A percentile compares a stretch with the other conserved stretches of the same genome.
These are phyloP conservation scores for Fistulinella prunicolor DNA, from an alignment of 768 basidiomycete species.

Conservation along the genomic window DNA sequence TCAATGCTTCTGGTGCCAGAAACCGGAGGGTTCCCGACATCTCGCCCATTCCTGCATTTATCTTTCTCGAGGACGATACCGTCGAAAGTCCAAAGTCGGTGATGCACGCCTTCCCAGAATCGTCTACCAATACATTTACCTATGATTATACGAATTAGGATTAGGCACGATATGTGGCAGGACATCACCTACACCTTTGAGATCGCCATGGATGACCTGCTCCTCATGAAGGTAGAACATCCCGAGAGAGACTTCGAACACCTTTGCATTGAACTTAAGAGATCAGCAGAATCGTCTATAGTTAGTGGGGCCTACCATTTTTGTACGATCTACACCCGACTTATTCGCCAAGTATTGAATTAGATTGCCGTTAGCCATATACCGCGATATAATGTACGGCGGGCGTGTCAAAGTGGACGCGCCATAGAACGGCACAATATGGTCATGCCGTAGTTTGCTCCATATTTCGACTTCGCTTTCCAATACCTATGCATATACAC, in stretches of 20 bases:
- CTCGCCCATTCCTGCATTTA: conserved; percentile 14
- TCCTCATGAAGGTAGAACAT: conserved; percentile 16
- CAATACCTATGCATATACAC: not conserved
- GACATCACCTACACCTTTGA: conserved; percentile 23
- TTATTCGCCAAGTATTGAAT: conserved; percentile 1
- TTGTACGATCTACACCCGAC: not conserved
- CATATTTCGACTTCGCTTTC: conserved; percentile 11
- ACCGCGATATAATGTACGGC: conserved; percentile 8
- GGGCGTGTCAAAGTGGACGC: conserved; percentile 3
- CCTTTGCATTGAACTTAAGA: not conserved
- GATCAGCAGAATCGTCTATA: too few relatives aligned
- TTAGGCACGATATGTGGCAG: not conserved
- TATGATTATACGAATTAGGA: conserved; percentile 2
- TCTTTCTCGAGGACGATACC: conserved; percentile 15
- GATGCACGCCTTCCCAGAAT: conserved; percentile 28
- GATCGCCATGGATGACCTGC: conserved; percentile 27
- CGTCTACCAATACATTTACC: conserved; percentile 34
- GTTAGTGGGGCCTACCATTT: not conserved
- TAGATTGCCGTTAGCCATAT: conserved; percentile 8
- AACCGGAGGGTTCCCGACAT: conserved; percentile 29
- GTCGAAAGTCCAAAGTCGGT: conserved; percentile 35
- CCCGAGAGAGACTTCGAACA: conserved; percentile 13
- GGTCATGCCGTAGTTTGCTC: conserved; percentile 10
- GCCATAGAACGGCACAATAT: conserved; percentile 14
- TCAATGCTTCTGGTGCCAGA: conserved; percentile 31